phyloP scores from a whole-genome alignment of 2,329 filamentous ascomycete genomes.

The Geosmithia morbida region DNA sequence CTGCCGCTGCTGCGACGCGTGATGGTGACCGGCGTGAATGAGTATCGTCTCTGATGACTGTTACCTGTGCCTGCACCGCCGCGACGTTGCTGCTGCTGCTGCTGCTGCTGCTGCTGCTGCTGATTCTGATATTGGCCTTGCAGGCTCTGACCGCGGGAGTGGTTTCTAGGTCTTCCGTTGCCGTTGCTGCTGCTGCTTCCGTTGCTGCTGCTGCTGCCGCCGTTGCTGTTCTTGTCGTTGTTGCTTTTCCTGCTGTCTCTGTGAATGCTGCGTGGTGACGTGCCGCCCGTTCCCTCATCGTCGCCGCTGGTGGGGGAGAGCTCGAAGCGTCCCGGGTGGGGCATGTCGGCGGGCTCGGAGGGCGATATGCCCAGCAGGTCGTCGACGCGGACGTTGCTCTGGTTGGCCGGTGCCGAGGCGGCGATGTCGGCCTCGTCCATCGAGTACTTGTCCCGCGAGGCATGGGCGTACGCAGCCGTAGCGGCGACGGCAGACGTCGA shows the following conservation, averaged over 20 bases:
- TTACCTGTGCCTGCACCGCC: neutral
- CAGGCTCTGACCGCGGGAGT: constrained; percentile 19
- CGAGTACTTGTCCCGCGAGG: constrained; percentile 16
- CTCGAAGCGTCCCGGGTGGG: constrained; percentile 64
- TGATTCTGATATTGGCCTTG: too few relatives aligned
- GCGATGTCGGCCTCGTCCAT: constrained; percentile 82
- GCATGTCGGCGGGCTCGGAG: constrained; percentile 48
- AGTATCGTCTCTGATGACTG: constrained; percentile 33
- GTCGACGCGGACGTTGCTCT: constrained; percentile 43
- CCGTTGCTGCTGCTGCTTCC: neutral
- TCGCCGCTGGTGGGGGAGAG: constrained; percentile 29
- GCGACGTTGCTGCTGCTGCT: constrained; percentile 10
- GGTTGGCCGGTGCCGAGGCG: constrained; percentile 16
- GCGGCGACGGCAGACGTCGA: constrained; percentile 38
- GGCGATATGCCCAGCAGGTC: constrained; percentile 29
- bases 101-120: constrained; percentile 14
- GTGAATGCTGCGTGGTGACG: neutral
- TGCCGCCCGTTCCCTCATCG: neutral
- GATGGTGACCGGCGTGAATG: constrained; percentile 26
- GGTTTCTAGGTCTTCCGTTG: constrained; percentile 19
- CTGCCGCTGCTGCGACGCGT: constrained; percentile 31
- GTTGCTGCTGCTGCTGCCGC: neutral
- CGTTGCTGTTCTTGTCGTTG: too few relatives aligned
- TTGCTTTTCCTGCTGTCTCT: neutral
- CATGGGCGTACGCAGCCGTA: constrained; percentile 70